Percentiles rank a stretch among this genome's conserved stretches.
phyloP scores from a whole-genome alignment of 495 filamentous ascomycete genomes.

The Podospora fimiseda region DNA sequence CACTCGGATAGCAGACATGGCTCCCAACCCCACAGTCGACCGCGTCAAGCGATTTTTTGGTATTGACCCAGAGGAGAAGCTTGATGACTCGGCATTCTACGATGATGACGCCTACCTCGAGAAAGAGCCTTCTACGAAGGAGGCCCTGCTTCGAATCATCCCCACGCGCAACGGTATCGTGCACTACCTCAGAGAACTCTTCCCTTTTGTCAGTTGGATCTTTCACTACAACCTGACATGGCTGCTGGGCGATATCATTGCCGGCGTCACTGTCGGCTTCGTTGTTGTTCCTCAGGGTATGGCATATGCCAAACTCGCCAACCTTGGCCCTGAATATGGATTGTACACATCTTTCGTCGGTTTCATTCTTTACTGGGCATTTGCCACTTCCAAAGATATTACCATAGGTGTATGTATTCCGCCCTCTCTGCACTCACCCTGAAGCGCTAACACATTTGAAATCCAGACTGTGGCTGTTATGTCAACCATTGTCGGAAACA shows the following conservation, averaged over 20 bases:
- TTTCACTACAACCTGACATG: conserved; percentile 47
- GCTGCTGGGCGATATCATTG: conserved; percentile 44
- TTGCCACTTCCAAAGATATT: conserved; percentile 64
- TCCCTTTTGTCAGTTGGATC: conserved; percentile 47
- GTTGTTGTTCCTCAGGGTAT: conserved; percentile 47
- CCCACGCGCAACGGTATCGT: conserved; percentile 47
- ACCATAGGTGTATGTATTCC: conserved; percentile 54
- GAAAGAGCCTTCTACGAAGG: conserved; percentile 61
- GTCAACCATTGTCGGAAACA: conserved; percentile 79
- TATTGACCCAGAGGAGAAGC: conserved; percentile 17
- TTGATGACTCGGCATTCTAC: conserved; percentile 18
- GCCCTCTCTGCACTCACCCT: not conserved
- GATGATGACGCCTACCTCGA: conserved; percentile 64
- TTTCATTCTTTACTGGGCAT: conserved; percentile 60
- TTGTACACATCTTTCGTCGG: conserved; percentile 64
- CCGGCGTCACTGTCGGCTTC: conserved; percentile 29
- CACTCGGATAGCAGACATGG: conserved; percentile 15
- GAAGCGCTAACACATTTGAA: not conserved
- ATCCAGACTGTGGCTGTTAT: conserved; percentile 86
- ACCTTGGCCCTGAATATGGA: conserved; percentile 52
- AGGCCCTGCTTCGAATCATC: conserved; percentile 56
- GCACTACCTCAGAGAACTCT: conserved; percentile 46
- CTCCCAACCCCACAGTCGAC: conserved; percentile 13
- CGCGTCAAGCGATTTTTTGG: conserved; percentile 27
- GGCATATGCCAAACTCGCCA: conserved; percentile 57